These are phyloP conservation scores for Lactarius quietus DNA, from an alignment of 768 basidiomycete species.

Conservation along the genomic window DNA sequence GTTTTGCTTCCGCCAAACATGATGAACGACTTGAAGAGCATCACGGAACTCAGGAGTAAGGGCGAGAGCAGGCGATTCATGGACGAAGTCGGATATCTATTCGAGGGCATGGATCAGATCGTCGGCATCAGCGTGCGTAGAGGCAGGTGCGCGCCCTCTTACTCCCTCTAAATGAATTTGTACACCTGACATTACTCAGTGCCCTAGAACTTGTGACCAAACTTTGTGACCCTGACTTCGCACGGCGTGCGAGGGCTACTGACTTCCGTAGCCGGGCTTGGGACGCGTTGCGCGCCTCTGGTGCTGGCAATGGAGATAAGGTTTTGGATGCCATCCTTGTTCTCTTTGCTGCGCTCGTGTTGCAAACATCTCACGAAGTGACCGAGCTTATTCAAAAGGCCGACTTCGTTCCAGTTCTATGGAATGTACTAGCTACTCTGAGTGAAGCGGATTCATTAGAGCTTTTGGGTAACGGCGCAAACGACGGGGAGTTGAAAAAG, in stretches of 20 bases:
- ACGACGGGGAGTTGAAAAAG: slow-evolving; percentile 46
- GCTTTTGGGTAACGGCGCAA: slow-evolving; percentile 36
- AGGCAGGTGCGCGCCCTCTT: slow-evolving; percentile 50
- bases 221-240: slow-evolving; percentile 68
- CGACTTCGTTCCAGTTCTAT: slow-evolving; percentile 32
- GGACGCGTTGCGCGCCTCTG: slow-evolving; percentile 57
- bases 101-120: slow-evolving; percentile 66
- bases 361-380: slow-evolving; percentile 55
- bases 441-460: slow-evolving; percentile 48
- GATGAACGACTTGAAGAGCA: slow-evolving; percentile 75
- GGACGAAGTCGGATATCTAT: slow-evolving; percentile 81
- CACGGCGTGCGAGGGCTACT: slow-evolving; percentile 73
- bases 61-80: slow-evolving; percentile 77
- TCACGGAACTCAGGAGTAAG: slow-evolving; percentile 75
- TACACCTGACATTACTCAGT: slow-evolving; percentile 37
- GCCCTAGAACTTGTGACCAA: slow-evolving; percentile 75
- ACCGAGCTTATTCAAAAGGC: slow-evolving; percentile 46
- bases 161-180: neutral
- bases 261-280: slow-evolving; percentile 70
- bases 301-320: slow-evolving; percentile 60
- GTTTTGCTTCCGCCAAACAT: slow-evolving; percentile 47
- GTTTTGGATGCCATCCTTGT: slow-evolving; percentile 62
- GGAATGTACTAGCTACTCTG: slow-evolving; percentile 28
- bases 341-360: slow-evolving; percentile 59
- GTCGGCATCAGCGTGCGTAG: slow-evolving; percentile 55